phyloP scores from a whole-genome alignment of 352 stramenopile species.

The Phytophthora syringae region DNA sequence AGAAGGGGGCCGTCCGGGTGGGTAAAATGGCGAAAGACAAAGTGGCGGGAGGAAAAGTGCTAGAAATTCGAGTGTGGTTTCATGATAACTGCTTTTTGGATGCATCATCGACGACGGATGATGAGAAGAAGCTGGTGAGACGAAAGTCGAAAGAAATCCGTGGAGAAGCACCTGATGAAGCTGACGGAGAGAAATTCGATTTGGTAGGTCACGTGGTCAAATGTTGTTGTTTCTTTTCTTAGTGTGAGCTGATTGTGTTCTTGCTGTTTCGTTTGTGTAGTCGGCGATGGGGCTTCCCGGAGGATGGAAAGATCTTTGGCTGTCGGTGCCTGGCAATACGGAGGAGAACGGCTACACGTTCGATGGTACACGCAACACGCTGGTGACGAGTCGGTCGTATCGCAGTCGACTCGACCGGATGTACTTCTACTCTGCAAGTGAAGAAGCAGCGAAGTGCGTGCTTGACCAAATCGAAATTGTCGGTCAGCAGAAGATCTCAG shows the following conservation, averaged over 20 bases:
- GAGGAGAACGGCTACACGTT: constrained; percentile 83
- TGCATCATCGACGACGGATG: constrained; percentile 26
- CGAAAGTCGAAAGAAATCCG: constrained; percentile 9
- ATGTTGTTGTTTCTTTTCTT: no score
- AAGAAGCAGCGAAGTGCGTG: constrained; percentile 14
- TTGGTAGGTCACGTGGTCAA: constrained; percentile 21
- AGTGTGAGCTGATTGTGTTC: not conserved
- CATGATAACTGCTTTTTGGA: constrained; percentile 62
- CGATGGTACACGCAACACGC: constrained; percentile 61
- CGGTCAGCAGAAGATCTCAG: constrained; percentile 66
- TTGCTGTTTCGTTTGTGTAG: constrained; percentile 6
- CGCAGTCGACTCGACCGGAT: constrained; percentile 80
- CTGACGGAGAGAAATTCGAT: constrained; percentile 26
- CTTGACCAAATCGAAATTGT: constrained; percentile 65
- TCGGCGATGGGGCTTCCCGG: constrained; percentile 56
- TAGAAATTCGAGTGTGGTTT: constrained; percentile 69
- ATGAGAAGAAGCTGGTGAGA: constrained; percentile 53
- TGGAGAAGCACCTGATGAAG: constrained; percentile 14
- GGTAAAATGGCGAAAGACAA: constrained; percentile 57
- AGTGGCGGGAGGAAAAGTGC: constrained; percentile 45
- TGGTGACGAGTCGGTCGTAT: constrained; percentile 68
- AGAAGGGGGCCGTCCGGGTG: constrained; percentile 55
- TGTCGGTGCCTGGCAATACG: constrained; percentile 66
- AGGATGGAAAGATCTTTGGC: constrained; percentile 76
- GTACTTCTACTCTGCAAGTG: constrained; percentile 58